Conservation (phyloP, 176 grass and related monocot genomes). For the Aegilops sharonensis region DNA sequence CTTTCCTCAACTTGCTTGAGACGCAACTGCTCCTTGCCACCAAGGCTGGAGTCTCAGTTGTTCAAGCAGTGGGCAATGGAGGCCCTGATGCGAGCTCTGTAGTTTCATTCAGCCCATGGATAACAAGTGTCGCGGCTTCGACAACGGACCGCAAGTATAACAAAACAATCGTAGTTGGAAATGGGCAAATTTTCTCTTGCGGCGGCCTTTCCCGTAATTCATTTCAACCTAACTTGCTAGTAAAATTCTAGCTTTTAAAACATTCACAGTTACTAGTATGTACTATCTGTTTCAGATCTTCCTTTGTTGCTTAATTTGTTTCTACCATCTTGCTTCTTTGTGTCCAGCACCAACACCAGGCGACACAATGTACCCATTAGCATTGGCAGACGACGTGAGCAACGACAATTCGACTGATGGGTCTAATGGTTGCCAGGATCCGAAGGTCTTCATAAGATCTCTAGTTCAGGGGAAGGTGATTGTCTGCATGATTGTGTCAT, state of each 20-base stretch:
- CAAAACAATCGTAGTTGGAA: slow-evolving; percentile 64
- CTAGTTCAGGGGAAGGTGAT: slow-evolving; percentile 77
- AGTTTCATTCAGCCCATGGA: slow-evolving; percentile 97
- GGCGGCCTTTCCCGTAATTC: slow-evolving; percentile 61
- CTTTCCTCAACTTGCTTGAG: slow-evolving; percentile 89
- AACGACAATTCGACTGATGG: slow-evolving; percentile 25
- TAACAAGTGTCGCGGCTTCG: slow-evolving; percentile 82
- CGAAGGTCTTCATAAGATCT: slow-evolving; percentile 40
- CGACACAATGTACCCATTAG: slow-evolving; percentile 57
- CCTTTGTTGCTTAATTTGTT: slow-evolving; percentile 1
- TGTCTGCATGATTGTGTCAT: slow-evolving; percentile 40
- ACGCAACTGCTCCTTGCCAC: slow-evolving; percentile 84
- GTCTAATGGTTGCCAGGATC: slow-evolving; percentile 32
- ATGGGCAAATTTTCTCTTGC: slow-evolving; percentile 52
- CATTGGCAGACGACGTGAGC: slow-evolving; percentile 53
- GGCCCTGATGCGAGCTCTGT: slow-evolving; percentile 64
- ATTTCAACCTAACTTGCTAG: slow-evolving; percentile 16
- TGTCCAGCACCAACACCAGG: slow-evolving; percentile 63
- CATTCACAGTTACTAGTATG: not conserved
- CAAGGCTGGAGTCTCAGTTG: slow-evolving; percentile 80
- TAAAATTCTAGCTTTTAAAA: not conserved
- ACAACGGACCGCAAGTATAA: slow-evolving; percentile 68
- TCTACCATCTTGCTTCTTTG: slow-evolving; percentile 4
- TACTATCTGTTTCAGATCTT: slow-evolving; percentile 1
- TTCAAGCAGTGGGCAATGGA: slow-evolving; percentile 84